Evolutionary conservation across 345 rosid genomes (phyloP).

Genomic region (Bretschneidera sinensis): DNA sequence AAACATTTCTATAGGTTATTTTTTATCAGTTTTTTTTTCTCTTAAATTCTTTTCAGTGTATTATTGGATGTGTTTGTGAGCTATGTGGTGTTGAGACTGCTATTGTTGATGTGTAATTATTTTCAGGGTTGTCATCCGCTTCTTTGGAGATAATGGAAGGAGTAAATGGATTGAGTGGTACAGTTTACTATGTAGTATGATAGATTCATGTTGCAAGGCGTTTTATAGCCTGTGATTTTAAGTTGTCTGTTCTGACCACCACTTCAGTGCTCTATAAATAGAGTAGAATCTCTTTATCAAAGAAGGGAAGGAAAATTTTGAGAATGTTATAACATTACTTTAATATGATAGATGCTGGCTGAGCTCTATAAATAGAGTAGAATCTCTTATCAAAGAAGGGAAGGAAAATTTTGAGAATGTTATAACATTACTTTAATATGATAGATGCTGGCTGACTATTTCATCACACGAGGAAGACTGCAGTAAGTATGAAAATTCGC

Average conservation of each 20-base stretch:
- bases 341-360: no score
- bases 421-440: no score
- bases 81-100: background rate
- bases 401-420: no score
- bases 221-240: background rate
- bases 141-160: slow-evolving; percentile 65
- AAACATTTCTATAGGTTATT: background rate
- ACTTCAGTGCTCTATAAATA: background rate
- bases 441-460: no score
- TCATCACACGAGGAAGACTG: background rate
- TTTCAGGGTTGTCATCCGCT: slow-evolving; percentile 79
- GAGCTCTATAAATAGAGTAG: no score
- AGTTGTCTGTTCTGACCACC: background rate
- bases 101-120: slow-evolving; percentile 11
- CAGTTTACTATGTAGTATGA: slow-evolving; percentile 8
- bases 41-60: background rate
- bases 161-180: slow-evolving; percentile 48
- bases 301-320: no score
- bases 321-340: no score
- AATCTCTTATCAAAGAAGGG: no score
- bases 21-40: background rate
- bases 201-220: background rate
- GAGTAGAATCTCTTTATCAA: no score
- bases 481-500: no score
- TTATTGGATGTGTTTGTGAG: background rate